These are phyloP conservation scores for Erodium maritimum DNA, from an alignment of 345 rosid species.

Conservation along the genomic window DNA sequence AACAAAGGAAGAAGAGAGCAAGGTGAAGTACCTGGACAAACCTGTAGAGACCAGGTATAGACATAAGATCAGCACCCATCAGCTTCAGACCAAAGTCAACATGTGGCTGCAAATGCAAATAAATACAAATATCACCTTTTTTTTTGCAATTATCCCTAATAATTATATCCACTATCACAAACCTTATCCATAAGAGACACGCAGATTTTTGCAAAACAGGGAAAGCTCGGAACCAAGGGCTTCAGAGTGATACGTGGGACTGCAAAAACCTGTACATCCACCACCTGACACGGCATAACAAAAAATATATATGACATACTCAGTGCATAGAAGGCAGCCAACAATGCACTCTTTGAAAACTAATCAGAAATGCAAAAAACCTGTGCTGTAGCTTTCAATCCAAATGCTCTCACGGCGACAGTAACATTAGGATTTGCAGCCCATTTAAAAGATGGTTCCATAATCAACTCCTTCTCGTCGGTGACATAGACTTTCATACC, in stretches of 20 bases:
- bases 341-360: not conserved
- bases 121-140: constrained; percentile 8
- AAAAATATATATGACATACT: not conserved
- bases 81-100: constrained; percentile 92
- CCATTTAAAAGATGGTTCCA: constrained; percentile 90
- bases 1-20: not conserved
- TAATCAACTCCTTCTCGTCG: constrained; percentile 91
- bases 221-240: constrained; percentile 90
- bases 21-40: constrained; percentile 61
- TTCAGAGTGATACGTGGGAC: constrained; percentile 84
- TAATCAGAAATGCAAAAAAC: constrained; percentile 21
- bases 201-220: constrained; percentile 78
- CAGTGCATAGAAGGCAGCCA: not conserved
- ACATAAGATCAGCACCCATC: constrained; percentile 92
- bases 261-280: constrained; percentile 90
- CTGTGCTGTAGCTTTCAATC: constrained; percentile 88
- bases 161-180: constrained; percentile 10
- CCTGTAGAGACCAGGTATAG: constrained; percentile 92
- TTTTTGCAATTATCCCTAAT: too few relatives aligned
- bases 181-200: constrained; percentile 98
- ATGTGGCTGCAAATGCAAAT: constrained; percentile 59
- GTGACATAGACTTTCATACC: constrained; percentile 95
- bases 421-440: constrained; percentile 83
- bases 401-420: constrained; percentile 76
- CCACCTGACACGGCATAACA: constrained; percentile 36